A percentile compares a stretch with the other conserved stretches of the same genome.
Evolutionary conservation across 108 stramenopile species (phyloP).

Genomic region (Skeletonema marinoi): DNA sequence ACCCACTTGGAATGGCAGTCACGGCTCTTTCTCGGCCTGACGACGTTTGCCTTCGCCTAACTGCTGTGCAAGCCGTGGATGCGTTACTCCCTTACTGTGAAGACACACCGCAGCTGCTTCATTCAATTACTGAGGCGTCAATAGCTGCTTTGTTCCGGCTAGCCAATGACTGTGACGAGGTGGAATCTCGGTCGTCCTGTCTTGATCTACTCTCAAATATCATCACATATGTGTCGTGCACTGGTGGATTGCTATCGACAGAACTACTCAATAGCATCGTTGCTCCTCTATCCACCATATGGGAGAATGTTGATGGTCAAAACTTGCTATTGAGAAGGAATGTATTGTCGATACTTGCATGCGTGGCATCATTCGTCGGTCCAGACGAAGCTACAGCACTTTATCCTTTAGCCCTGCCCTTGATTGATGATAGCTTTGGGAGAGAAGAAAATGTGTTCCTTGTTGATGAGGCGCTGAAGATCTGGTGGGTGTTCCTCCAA

Average conservation of each 20-base stretch:
- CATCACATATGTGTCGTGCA: slow-evolving; percentile 21
- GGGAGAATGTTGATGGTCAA: slow-evolving; percentile 41
- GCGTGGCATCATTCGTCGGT: slow-evolving; percentile 36
- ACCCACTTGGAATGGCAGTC: slow-evolving; percentile 24
- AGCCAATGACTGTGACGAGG: slow-evolving; percentile 38
- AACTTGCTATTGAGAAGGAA: slow-evolving; percentile 43
- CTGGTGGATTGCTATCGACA: slow-evolving; percentile 16
- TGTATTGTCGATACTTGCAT: slow-evolving; percentile 38
- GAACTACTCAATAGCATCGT: slow-evolving; percentile 39
- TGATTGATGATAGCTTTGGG: slow-evolving; percentile 48
- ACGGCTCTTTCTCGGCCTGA: slow-evolving; percentile 16
- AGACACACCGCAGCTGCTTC: slow-evolving; percentile 6
- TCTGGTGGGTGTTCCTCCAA: slow-evolving; percentile 42
- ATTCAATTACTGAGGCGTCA: slow-evolving; percentile 24
- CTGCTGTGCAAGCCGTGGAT: slow-evolving; percentile 35
- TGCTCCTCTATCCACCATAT: slow-evolving; percentile 33
- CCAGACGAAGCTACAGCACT: slow-evolving; percentile 23
- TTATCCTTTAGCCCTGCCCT: slow-evolving; percentile 44
- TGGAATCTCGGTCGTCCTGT: slow-evolving; percentile 36
- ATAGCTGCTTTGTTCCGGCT: slow-evolving; percentile 29
- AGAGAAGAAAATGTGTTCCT: slow-evolving; percentile 43
- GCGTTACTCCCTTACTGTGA: slow-evolving; percentile 36
- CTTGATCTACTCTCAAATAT: slow-evolving; percentile 38
- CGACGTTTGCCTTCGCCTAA: slow-evolving; percentile 25
- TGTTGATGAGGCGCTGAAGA: slow-evolving; percentile 32